Evolutionary conservation across 768 basidiomycete genomes (phyloP).

Genomic region (Mycena indigotica): DNA sequence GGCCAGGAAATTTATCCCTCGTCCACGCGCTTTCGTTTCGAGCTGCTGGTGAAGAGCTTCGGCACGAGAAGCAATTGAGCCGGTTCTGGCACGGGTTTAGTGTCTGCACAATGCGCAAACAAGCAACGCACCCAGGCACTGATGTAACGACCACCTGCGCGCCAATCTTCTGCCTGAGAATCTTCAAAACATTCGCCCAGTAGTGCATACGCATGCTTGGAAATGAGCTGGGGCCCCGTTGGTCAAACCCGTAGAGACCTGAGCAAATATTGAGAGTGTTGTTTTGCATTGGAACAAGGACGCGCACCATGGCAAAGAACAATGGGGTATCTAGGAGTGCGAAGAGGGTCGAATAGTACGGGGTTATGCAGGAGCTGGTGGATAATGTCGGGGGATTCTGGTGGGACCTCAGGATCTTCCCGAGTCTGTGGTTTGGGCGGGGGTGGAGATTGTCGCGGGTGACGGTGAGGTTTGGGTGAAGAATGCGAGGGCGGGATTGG

Average conservation of each 20-base stretch:
- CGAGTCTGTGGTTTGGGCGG: conserved; percentile 11
- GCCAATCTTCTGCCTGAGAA: conserved; percentile 78
- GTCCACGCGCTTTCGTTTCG: conserved; percentile 62
- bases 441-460: conserved; percentile 17
- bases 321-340: conserved; percentile 84
- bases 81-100: conserved; percentile 59
- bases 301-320: conserved; percentile 92
- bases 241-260: conserved; percentile 96
- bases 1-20: conserved; percentile 89
- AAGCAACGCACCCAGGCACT: conserved; percentile 81
- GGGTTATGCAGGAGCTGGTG: conserved; percentile 78
- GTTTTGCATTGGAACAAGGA: conserved; percentile 7
- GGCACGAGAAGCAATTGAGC: conserved; percentile 82
- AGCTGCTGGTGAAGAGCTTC: conserved; percentile 75
- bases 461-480: conserved; percentile 13
- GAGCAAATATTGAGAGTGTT: conserved; percentile 6
- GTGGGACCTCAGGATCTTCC: conserved; percentile 25
- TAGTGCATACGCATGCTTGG: conserved; percentile 89
- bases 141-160: conserved; percentile 96
- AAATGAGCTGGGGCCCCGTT: conserved; percentile 79
- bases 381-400: conserved; percentile 48
- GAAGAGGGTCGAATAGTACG: conserved; percentile 72
- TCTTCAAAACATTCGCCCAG: conserved; percentile 85
- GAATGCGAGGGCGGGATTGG: conserved; percentile 12
- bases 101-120: background rate